phyloP scores from a whole-genome alignment of 352 stramenopile genomes.

The Phytophthora vignae region DNA sequence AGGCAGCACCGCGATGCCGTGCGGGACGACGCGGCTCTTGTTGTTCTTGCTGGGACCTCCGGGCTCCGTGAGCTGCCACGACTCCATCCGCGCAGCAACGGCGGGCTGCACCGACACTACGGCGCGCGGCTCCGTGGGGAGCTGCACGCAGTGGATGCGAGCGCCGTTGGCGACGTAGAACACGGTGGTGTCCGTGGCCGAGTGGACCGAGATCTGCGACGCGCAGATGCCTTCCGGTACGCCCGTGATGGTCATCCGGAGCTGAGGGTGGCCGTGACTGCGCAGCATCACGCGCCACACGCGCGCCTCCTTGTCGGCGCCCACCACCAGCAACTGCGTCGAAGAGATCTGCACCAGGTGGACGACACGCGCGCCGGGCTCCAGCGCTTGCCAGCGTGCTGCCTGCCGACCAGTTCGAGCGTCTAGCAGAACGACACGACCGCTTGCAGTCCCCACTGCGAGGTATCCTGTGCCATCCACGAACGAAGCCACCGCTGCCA shows the following conservation, averaged over 20 bases:
- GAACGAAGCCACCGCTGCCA: slow-evolving; percentile 52
- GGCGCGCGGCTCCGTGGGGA: slow-evolving; percentile 46
- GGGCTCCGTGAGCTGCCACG: slow-evolving; percentile 59
- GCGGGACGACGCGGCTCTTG: slow-evolving; percentile 54
- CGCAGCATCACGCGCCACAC: slow-evolving; percentile 68
- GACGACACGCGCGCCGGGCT: slow-evolving; percentile 46
- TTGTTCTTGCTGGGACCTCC: slow-evolving; percentile 37
- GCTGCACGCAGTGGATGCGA: slow-evolving; percentile 52
- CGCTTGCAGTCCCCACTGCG: slow-evolving; percentile 48
- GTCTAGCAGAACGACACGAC: slow-evolving; percentile 60
- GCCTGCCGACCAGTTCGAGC: slow-evolving; percentile 59
- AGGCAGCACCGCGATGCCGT: slow-evolving; percentile 60
- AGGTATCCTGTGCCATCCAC: slow-evolving; percentile 42
- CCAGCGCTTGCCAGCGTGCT: slow-evolving; percentile 65
- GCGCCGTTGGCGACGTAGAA: slow-evolving; percentile 53
- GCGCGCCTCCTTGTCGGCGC: slow-evolving; percentile 68
- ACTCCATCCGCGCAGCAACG: slow-evolving; percentile 48
- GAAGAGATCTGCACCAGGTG: slow-evolving; percentile 66
- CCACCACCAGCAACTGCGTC: slow-evolving; percentile 67
- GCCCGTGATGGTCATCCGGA: slow-evolving; percentile 60
- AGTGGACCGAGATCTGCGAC: slow-evolving; percentile 61
- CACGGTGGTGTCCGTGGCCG: slow-evolving; percentile 46
- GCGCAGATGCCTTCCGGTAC: slow-evolving; percentile 61
- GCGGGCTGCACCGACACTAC: slow-evolving; percentile 20
- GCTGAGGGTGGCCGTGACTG: slow-evolving; percentile 32